Evolutionary conservation across 306 rosid genomes (phyloP).

Genomic region (Parietaria judaica): DNA sequence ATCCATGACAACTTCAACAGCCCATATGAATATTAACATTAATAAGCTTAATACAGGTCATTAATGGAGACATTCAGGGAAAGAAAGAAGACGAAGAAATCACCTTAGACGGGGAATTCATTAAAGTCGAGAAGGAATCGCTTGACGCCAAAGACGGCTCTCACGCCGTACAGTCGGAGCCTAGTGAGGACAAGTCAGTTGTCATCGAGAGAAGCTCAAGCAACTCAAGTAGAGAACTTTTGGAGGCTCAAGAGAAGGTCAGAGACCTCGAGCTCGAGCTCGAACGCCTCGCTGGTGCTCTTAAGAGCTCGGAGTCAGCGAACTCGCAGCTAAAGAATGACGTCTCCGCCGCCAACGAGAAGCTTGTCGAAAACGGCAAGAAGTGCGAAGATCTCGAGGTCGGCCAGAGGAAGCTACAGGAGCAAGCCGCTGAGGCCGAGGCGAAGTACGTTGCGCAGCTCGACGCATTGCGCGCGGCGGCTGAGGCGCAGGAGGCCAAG

Average conservation of each 20-base stretch:
- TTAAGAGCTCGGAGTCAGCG: conserved; percentile 71
- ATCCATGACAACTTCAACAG: too few relatives aligned
- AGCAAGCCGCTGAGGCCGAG: conserved; percentile 52
- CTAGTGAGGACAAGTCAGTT: conserved; percentile 24
- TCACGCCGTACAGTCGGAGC: conserved; percentile 14
- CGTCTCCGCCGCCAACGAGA: conserved; percentile 46
- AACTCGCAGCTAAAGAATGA: conserved; percentile 65
- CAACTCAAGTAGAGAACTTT: conserved; percentile 56
- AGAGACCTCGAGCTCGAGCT: conserved; percentile 70
- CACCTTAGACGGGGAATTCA: conserved; percentile 80
- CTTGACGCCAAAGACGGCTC: conserved; percentile 36
- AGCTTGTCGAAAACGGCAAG: conserved; percentile 49
- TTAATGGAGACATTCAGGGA: conserved; percentile 39
- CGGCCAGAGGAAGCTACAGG: conserved; percentile 56
- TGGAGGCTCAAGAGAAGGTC: conserved; percentile 78
- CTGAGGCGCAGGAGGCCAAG: conserved; percentile 60
- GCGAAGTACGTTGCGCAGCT: conserved; percentile 54
- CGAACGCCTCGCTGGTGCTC: conserved; percentile 40
- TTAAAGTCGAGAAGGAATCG: conserved; percentile 83
- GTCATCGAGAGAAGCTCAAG: conserved; percentile 45
- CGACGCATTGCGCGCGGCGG: conserved; percentile 51
- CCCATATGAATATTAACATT: not conserved
- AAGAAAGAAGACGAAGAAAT: conserved; percentile 86
- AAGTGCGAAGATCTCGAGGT: conserved; percentile 55
- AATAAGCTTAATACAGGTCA: conserved; percentile 29